A percentile compares a stretch with the other conserved stretches of the same genome.
Evolutionary conservation across 2,329 filamentous ascomycete species (phyloP).

Genomic region (Pseudogymnoascus sp.): DNA sequence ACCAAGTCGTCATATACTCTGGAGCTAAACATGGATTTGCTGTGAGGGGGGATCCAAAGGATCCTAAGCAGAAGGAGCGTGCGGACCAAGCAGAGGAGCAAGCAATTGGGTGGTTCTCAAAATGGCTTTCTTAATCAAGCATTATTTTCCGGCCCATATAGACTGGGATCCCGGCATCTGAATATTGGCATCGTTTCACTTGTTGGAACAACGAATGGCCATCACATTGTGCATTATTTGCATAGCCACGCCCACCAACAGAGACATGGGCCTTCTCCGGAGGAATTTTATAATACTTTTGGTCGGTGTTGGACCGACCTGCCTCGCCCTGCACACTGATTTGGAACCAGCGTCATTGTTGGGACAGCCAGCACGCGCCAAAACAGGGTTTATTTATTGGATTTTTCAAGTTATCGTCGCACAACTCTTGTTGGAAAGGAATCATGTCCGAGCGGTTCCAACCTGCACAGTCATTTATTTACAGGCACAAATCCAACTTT

Average conservation of each 20-base stretch:
- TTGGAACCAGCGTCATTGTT: background rate
- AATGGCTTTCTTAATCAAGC: background rate
- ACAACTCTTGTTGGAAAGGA: background rate
- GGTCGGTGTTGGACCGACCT: background rate
- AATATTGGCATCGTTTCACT: background rate
- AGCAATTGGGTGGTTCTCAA: slow-evolving; percentile 29
- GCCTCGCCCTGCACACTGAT: background rate
- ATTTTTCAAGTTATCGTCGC: background rate
- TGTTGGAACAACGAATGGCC: background rate
- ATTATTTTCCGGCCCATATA: background rate
- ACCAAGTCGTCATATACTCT: slow-evolving; percentile 25
- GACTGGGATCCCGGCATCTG: background rate
- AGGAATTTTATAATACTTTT: background rate
- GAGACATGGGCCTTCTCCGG: background rate
- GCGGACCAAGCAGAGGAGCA: slow-evolving; percentile 30
- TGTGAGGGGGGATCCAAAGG: slow-evolving; percentile 25
- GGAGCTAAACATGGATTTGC: slow-evolving; percentile 33
- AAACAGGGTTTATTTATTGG: background rate
- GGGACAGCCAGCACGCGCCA: background rate
- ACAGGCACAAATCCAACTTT: background rate
- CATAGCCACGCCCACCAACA: background rate
- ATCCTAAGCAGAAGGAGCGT: slow-evolving; percentile 24
- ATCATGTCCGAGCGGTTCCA: background rate
- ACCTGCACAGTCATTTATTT: background rate
- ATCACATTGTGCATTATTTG: background rate